These are phyloP conservation scores for Sarcodon aspratus DNA, from an alignment of 768 basidiomycete genomes.

Conservation along the genomic window DNA sequence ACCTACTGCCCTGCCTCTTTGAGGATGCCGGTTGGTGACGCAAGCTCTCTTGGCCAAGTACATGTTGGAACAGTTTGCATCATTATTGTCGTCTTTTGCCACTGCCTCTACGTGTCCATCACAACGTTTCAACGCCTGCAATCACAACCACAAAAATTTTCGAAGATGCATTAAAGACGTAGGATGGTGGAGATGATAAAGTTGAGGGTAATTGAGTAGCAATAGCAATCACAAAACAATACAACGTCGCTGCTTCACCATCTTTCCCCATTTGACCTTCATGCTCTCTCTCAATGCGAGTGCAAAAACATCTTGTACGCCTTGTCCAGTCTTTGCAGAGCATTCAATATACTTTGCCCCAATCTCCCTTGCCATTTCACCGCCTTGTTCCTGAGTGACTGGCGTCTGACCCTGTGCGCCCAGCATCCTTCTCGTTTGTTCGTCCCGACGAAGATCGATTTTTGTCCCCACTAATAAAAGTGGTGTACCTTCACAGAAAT, in stretches of 20 bases:
- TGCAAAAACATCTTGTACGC: constrained; percentile 88
- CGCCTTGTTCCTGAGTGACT: constrained; percentile 75
- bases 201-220: neutral
- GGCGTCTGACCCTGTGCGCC: constrained; percentile 81
- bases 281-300: constrained; percentile 85
- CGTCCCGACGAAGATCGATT: constrained; percentile 80
- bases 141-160: constrained; percentile 8
- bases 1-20: constrained; percentile 7
- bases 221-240: constrained; percentile 2
- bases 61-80: constrained; percentile 23
- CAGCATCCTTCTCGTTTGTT: constrained; percentile 78
- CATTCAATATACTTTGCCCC: constrained; percentile 92
- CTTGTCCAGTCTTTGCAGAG: constrained; percentile 82
- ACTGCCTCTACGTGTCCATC: constrained; percentile 17
- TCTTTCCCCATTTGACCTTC: constrained; percentile 68
- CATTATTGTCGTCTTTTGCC: constrained; percentile 22
- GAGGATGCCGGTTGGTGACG: constrained; percentile 23
- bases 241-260: constrained; percentile 59
- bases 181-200: neutral
- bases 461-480: constrained; percentile 91
- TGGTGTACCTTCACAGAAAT: constrained; percentile 85
- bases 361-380: constrained; percentile 81
- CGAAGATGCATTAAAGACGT: constrained; percentile 13
- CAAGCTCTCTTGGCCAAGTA: constrained; percentile 19
- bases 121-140: constrained; percentile 12